Evolutionary conservation across 2,329 filamentous ascomycete genomes (phyloP).

Genomic region (Penicillium oxalicum): DNA sequence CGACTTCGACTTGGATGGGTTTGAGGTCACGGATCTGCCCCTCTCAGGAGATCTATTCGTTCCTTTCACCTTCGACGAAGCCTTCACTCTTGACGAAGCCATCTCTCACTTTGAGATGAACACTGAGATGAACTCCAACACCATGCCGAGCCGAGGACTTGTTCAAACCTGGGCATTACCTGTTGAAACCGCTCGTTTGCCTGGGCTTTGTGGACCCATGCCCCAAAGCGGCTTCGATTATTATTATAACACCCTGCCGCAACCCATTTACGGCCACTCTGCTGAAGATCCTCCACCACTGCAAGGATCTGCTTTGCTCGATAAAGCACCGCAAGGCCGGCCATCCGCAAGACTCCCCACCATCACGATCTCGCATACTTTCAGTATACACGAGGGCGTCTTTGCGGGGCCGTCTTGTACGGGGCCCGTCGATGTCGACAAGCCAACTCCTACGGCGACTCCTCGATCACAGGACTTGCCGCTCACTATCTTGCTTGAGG

Average conservation of each 20-base stretch:
- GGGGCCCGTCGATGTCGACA: not conserved
- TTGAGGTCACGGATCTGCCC: too few relatives aligned
- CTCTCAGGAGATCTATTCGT: too few relatives aligned
- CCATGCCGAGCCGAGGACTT: too few relatives aligned
- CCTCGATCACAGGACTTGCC: not conserved
- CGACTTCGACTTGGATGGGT: too few relatives aligned
- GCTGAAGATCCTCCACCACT: too few relatives aligned
- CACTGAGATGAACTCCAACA: too few relatives aligned
- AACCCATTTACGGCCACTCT: not conserved
- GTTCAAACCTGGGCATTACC: not conserved
- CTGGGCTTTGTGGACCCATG: not conserved
- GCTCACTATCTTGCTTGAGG: constrained; percentile 10
- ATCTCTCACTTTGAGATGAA: too few relatives aligned
- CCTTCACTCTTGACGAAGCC: too few relatives aligned
- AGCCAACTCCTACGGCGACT: not conserved
- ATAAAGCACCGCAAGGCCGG: not conserved
- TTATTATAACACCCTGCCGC: not conserved
- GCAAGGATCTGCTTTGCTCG: not conserved
- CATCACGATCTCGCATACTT: not conserved
- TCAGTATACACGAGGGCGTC: not conserved
- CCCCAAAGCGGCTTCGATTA: not conserved
- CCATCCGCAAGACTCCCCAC: not conserved
- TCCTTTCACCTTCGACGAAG: too few relatives aligned
- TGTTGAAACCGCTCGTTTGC: not conserved
- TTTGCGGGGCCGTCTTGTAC: not conserved